Percentiles rank a stretch among this genome's conserved stretches.
These are phyloP conservation scores for Capsicum pubescens DNA, from an alignment of 257 asterid genomes.

Conservation along the genomic window DNA sequence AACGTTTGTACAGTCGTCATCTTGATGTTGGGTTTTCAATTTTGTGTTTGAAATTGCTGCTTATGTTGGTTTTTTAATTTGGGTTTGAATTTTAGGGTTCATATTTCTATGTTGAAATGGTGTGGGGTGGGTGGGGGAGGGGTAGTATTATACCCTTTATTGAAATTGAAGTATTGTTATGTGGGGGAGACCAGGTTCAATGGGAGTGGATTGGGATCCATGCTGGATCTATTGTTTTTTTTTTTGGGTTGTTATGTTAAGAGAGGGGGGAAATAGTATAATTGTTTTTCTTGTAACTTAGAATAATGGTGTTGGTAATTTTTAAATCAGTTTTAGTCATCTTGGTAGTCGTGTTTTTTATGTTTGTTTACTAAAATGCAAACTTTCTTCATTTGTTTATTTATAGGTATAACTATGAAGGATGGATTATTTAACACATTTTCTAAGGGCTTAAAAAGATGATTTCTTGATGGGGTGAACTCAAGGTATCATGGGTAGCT, in stretches of 20 bases:
- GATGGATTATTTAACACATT: constrained; percentile 60
- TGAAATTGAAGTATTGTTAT: constrained; percentile 35
- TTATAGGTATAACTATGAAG: constrained; percentile 50
- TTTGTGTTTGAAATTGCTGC: constrained; percentile 35
- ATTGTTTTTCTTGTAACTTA: constrained; percentile 52
- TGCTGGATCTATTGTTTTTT: constrained; percentile 70
- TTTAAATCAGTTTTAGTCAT: constrained; percentile 52
- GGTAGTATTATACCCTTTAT: background rate
- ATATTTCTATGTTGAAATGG: constrained; percentile 40
- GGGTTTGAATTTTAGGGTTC: constrained; percentile 40
- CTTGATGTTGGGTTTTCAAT: constrained; percentile 46
- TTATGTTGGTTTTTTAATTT: background rate
- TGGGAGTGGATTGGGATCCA: constrained; percentile 88
- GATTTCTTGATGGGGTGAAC: constrained; percentile 71
- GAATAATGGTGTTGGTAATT: constrained; percentile 36
- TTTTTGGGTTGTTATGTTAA: constrained; percentile 28
- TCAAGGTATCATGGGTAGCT: constrained; percentile 64
- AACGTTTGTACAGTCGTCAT: constrained; percentile 50
- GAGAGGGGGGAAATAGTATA: constrained; percentile 28
- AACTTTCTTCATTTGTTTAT: constrained; percentile 37
- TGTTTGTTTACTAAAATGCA: constrained; percentile 42
- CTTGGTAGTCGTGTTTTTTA: constrained; percentile 60
- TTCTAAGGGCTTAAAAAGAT: constrained; percentile 47
- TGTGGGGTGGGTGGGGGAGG: background rate
- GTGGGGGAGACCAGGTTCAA: constrained; percentile 67